These are phyloP conservation scores for Papilionanthe hybrid DNA, from an alignment of 116 monocot genomes.

Conservation along the genomic window DNA sequence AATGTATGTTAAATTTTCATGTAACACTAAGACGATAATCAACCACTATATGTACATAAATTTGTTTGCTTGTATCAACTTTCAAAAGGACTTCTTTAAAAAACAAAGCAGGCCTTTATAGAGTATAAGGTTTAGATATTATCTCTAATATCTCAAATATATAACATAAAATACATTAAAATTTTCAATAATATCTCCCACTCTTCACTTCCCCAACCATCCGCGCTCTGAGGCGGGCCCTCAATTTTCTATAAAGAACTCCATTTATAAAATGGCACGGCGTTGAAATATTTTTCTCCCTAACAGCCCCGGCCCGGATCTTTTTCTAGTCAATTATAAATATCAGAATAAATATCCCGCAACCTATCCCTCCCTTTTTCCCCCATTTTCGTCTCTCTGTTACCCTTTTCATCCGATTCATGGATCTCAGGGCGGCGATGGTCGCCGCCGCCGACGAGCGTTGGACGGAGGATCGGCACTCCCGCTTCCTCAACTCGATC, in stretches of 20 bases:
- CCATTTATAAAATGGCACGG: neutral
- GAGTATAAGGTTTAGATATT: too few relatives aligned
- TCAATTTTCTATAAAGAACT: neutral
- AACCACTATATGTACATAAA: too few relatives aligned
- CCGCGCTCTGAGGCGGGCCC: neutral
- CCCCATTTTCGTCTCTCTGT: neutral
- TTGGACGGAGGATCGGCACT: conserved; percentile 19
- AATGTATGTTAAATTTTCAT: too few relatives aligned
- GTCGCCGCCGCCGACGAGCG: neutral
- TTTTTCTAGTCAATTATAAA: neutral
- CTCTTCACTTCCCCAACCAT: neutral
- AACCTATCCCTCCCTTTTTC: neutral
- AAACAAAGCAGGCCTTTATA: too few relatives aligned
- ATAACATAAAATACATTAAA: too few relatives aligned
- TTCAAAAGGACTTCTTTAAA: too few relatives aligned
- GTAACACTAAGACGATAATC: too few relatives aligned
- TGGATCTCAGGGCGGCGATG: conserved; percentile 1
- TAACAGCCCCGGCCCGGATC: neutral
- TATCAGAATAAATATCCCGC: neutral
- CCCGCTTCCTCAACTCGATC: conserved; percentile 14
- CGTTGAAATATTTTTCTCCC: neutral
- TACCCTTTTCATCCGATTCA: neutral
- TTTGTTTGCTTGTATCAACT: too few relatives aligned
- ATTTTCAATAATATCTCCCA: too few relatives aligned
- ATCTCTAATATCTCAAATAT: too few relatives aligned